Conservation (phyloP, 2,329 filamentous ascomycete species). For the Xylariaceae sp. region DNA sequence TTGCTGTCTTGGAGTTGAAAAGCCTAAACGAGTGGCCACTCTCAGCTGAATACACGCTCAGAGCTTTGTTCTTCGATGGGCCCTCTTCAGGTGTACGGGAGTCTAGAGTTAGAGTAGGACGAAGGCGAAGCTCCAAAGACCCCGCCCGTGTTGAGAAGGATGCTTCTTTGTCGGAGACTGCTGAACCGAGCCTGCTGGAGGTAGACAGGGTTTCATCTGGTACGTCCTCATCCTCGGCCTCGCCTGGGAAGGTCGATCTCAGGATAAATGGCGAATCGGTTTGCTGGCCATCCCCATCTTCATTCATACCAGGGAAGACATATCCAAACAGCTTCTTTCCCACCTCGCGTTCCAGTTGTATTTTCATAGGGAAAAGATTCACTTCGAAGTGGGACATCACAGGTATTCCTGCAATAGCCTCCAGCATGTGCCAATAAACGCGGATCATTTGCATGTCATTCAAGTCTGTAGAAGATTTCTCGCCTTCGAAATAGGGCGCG, state of each 20-base stretch:
- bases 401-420: conserved; percentile 95
- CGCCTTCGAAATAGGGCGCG: conserved; percentile 78
- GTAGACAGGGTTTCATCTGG: conserved; percentile 46
- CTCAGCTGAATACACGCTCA: conserved; percentile 53
- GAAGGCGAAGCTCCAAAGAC: conserved; percentile 79
- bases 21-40: conserved; percentile 53
- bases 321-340: conserved; percentile 95
- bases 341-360: conserved; percentile 90
- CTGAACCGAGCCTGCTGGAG: conserved; percentile 43
- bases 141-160: conserved; percentile 66
- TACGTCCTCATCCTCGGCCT: conserved; percentile 53
- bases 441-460: conserved; percentile 80
- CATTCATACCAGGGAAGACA: conserved; percentile 84
- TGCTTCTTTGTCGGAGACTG: conserved; percentile 51
- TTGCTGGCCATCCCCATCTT: conserved; percentile 53
- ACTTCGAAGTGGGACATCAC: conserved; percentile 98
- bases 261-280: conserved; percentile 64
- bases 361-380: conserved; percentile 86
- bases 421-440: conserved; percentile 97
- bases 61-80: conserved; percentile 48
- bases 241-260: conserved; percentile 47
- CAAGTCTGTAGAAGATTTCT: conserved; percentile 56
- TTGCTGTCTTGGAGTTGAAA: conserved; percentile 50
- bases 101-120: conserved; percentile 74
- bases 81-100: conserved; percentile 38